These are phyloP conservation scores for Neurospora sp. DNA, from an alignment of 495 filamentous ascomycete species.

Conservation along the genomic window DNA sequence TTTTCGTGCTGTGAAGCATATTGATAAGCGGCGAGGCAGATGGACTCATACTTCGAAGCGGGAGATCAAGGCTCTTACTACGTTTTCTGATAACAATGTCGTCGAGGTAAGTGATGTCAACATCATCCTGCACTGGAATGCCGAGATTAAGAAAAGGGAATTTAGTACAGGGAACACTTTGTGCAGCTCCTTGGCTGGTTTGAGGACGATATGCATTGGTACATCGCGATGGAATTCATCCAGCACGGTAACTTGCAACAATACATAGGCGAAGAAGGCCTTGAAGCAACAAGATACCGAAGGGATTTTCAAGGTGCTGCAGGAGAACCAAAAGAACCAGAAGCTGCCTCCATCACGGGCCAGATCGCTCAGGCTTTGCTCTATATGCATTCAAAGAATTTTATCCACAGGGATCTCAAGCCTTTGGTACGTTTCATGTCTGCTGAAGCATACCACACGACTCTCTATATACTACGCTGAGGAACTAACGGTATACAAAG, in stretches of 20 bases:
- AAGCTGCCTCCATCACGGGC: slow-evolving; percentile 24
- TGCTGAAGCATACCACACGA: too few relatives aligned
- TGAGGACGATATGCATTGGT: slow-evolving; percentile 16
- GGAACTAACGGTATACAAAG: background rate
- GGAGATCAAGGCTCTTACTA: background rate
- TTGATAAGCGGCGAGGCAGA: background rate
- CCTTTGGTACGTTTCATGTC: slow-evolving; percentile 20
- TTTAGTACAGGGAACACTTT: slow-evolving; percentile 6
- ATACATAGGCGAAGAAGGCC: slow-evolving; percentile 3
- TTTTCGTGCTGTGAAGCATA: background rate
- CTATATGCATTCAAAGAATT: slow-evolving; percentile 38
- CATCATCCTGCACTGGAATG: too few relatives aligned
- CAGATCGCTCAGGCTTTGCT: slow-evolving; percentile 38
- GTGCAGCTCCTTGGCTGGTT: slow-evolving; percentile 34
- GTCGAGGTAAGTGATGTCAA: background rate
- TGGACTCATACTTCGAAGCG: background rate
- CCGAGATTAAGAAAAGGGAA: too few relatives aligned
- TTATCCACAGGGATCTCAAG: slow-evolving; percentile 43
- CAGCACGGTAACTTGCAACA: slow-evolving; percentile 22
- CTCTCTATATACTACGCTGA: too few relatives aligned
- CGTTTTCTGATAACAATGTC: background rate
- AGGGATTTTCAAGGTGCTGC: too few relatives aligned
- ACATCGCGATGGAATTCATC: slow-evolving; percentile 35
- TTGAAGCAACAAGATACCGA: background rate
- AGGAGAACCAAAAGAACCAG: slow-evolving; percentile 13